Percentiles rank a stretch among this genome's conserved stretches.
Evolutionary conservation across 768 basidiomycete genomes (phyloP).

Genomic region (Roridomyces roridus): DNA sequence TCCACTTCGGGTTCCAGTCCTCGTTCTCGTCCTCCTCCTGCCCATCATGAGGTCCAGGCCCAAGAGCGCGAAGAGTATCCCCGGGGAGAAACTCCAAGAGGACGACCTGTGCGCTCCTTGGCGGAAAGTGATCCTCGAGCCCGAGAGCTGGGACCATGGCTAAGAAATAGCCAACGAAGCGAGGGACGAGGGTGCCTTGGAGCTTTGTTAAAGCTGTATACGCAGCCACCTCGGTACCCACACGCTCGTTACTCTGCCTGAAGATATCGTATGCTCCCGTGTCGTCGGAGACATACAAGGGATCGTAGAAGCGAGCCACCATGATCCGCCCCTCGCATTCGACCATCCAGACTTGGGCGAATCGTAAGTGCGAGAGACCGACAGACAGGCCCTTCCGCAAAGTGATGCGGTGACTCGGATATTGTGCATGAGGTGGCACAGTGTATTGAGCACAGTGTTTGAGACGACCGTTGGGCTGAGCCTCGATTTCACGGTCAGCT

Average conservation of each 20-base stretch:
- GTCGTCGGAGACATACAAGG: background rate
- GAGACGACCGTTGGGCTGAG: no score
- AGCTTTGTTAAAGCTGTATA: background rate
- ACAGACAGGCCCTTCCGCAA: background rate
- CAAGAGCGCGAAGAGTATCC: no score
- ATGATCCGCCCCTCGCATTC: background rate
- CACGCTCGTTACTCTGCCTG: background rate
- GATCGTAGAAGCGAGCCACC: background rate
- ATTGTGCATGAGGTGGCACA: background rate
- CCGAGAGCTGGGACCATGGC: background rate
- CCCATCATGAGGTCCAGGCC: no score
- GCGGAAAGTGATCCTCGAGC: background rate
- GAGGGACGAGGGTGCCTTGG: background rate
- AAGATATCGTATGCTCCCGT: background rate
- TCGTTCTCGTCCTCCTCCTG: no score
- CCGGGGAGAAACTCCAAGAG: background rate
- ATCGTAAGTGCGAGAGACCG: background rate
- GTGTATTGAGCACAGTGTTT: background rate
- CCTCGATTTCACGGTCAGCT: no score
- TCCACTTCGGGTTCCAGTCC: no score
- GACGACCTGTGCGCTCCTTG: background rate
- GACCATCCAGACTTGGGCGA: background rate
- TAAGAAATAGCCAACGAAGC: background rate
- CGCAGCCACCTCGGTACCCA: background rate
- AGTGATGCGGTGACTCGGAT: background rate